Percentiles rank a stretch among this genome's conserved stretches.
phyloP scores from a whole-genome alignment of 352 stramenopile genomes.

The Pythium insidiosum region DNA sequence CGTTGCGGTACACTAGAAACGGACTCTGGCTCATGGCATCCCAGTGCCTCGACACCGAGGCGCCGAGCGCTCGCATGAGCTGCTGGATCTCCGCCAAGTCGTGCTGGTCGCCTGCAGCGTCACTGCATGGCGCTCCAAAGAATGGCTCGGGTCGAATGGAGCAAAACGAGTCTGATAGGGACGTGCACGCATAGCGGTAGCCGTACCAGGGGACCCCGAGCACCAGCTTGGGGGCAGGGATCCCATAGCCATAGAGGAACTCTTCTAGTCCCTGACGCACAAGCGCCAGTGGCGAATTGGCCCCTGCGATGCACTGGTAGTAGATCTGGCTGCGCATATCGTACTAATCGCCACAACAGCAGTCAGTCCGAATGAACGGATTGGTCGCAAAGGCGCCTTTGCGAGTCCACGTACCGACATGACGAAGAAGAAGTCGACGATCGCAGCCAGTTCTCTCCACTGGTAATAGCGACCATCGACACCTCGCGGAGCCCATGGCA shows the following conservation, averaged over 20 bases:
- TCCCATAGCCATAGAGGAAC: constrained; percentile 53
- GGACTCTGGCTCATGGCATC: constrained; percentile 45
- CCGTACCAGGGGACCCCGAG: constrained; percentile 89
- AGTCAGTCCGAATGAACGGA: too few species aligned
- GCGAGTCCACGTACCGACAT: constrained; percentile 74
- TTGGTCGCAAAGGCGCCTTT: too few species aligned
- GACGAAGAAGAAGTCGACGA: constrained; percentile 84
- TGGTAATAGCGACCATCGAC: constrained; percentile 83
- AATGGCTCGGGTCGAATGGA: constrained; percentile 37
- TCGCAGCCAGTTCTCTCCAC: constrained; percentile 56
- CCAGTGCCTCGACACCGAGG: constrained; percentile 27
- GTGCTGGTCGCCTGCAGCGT: constrained; percentile 55
- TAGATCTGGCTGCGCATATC: constrained; percentile 91
- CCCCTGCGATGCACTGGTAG: constrained; percentile 75
- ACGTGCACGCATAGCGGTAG: constrained; percentile 77
- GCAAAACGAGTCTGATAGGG: constrained; percentile 15
- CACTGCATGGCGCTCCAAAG: constrained; percentile 68
- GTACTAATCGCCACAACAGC: too few species aligned
- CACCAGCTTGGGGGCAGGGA: constrained; percentile 73
- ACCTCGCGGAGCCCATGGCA: constrained; percentile 65
- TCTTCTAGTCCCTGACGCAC: constrained; percentile 70
- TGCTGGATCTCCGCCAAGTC: constrained; percentile 44
- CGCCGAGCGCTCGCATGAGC: constrained; percentile 17
- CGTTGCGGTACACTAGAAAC: constrained; percentile 25
- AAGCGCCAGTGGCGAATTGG: constrained; percentile 75